Conservation (phyloP, 495 filamentous ascomycete genomes). For the Rhizodiscina lignyota region DNA sequence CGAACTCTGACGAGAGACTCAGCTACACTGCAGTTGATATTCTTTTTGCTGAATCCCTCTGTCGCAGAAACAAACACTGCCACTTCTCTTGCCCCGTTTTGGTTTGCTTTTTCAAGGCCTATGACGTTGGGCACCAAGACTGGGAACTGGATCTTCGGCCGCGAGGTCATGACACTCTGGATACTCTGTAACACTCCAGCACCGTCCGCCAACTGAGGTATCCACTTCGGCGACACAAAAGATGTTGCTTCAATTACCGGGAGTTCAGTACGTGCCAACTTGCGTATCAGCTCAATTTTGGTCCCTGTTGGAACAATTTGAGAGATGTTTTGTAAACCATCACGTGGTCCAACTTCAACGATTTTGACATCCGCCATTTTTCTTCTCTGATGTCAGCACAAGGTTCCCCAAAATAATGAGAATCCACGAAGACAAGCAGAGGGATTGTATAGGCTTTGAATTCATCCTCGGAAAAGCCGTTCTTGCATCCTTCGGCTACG, state of each 20-base stretch:
- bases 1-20: too few species aligned
- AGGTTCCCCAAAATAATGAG: too few species aligned
- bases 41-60: too few species aligned
- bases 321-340: conserved; percentile 29
- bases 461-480: too few species aligned
- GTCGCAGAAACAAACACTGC: conserved; percentile 32
- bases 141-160: conserved; percentile 9
- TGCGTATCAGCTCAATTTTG: conserved; percentile 25
- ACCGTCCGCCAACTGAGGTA: conserved; percentile 29
- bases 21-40: too few species aligned
- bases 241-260: conserved; percentile 28
- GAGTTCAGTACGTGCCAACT: conserved; percentile 18
- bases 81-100: conserved; percentile 21
- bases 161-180: not conserved
- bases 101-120: conserved; percentile 21
- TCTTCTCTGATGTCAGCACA: too few species aligned
- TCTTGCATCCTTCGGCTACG: too few species aligned
- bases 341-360: conserved; percentile 32
- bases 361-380: too few species aligned
- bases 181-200: conserved; percentile 19
- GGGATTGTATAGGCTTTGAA: too few species aligned
- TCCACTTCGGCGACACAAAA: conserved; percentile 24
- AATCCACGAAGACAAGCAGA: too few species aligned
- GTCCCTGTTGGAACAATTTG: conserved; percentile 19
- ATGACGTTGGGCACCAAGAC: conserved; percentile 28